Conservation (phyloP, 2,329 filamentous ascomycete genomes). For the Phaeosphaeria sp. region DNA sequence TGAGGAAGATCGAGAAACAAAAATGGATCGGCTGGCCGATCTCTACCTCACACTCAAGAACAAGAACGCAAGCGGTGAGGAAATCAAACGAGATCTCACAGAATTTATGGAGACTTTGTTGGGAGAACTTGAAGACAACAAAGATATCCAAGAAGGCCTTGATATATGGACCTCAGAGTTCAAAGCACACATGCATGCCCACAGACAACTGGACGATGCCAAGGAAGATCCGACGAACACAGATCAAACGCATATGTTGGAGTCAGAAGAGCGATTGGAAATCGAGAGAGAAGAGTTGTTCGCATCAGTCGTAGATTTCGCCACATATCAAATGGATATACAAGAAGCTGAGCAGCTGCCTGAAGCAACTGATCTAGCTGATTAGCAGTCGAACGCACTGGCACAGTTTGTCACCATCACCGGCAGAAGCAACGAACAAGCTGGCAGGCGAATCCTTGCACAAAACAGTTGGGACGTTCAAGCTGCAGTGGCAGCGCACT, state of each 20-base stretch:
- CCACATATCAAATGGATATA: background rate
- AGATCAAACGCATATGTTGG: background rate
- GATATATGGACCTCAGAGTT: background rate
- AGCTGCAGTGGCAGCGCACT: background rate
- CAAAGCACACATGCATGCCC: background rate
- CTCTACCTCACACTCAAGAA: background rate
- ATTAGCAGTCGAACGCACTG: background rate
- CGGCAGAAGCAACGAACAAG: background rate
- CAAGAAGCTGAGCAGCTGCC: background rate
- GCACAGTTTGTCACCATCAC: constrained; percentile 1
- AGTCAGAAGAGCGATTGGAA: background rate
- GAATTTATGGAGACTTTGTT: background rate
- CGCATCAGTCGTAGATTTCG: background rate
- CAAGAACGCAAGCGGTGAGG: background rate
- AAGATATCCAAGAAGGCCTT: background rate
- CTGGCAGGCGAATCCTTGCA: background rate
- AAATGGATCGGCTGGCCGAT: background rate
- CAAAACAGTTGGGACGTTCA: background rate
- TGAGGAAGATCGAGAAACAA: background rate
- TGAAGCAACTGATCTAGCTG: background rate
- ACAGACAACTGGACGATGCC: background rate
- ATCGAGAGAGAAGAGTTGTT: background rate
- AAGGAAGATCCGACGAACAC: background rate
- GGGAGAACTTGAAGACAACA: background rate
- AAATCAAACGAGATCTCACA: background rate